Conservation (phyloP, 225 moss, liverwort and hornwort species). For the Marchantia polymorpha region DNA sequence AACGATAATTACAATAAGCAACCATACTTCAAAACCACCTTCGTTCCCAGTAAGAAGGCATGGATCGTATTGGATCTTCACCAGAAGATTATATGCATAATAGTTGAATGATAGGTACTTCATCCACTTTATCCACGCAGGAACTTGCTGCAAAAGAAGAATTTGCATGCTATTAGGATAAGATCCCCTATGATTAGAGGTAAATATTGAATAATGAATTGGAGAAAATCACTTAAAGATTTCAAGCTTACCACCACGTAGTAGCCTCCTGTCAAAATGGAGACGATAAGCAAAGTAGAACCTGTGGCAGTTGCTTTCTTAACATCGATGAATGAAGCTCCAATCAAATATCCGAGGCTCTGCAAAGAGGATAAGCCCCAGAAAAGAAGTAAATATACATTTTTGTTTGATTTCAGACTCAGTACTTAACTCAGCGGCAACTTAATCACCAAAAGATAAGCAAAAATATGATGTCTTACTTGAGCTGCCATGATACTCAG, state of each 20-base stretch:
- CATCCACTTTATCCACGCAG: constrained; percentile 62
- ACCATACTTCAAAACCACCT: too few relatives aligned
- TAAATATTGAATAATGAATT: constrained; percentile 29
- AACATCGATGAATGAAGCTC: constrained; percentile 65
- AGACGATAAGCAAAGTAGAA: constrained; percentile 56
- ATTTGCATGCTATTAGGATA: neutral
- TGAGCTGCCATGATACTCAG: constrained; percentile 66
- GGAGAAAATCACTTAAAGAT: too few relatives aligned
- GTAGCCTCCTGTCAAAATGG: constrained; percentile 25
- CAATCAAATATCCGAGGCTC: constrained; percentile 69
- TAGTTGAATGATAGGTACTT: constrained; percentile 67
- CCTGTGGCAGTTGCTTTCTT: constrained; percentile 69
- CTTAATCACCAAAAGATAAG: neutral
- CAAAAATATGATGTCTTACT: constrained; percentile 28
- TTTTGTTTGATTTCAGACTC: too few relatives aligned
- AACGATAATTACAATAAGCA: too few relatives aligned
- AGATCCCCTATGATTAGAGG: too few relatives aligned
- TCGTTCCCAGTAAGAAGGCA: too few relatives aligned
- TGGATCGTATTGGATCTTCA: constrained; percentile 49
- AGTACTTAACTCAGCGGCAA: neutral
- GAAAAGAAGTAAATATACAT: too few relatives aligned
- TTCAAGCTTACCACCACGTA: too few relatives aligned
- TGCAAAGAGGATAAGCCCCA: constrained; percentile 13
- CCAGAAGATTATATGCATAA: constrained; percentile 60
- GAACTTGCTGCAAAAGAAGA: constrained; percentile 37